A percentile compares a stretch with the other conserved stretches of the same genome.
These are phyloP conservation scores for Scedosporium minutisporum DNA, from an alignment of 2,329 filamentous ascomycete genomes.

Conservation along the genomic window DNA sequence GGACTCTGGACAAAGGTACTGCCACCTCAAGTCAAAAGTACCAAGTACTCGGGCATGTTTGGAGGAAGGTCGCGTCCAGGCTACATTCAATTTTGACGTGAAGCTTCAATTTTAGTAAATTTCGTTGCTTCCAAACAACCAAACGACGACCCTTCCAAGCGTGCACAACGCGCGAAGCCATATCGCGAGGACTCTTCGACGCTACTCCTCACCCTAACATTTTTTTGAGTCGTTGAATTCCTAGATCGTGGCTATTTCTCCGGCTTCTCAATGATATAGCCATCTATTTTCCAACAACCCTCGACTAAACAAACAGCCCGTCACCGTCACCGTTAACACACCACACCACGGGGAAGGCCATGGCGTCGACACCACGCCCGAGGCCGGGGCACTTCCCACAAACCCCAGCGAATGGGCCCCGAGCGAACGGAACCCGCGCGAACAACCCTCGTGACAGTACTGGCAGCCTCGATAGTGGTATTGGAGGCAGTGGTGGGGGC, in stretches of 20 bases:
- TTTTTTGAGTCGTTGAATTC: neutral
- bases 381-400: slow-evolving; percentile 6
- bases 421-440: neutral
- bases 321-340: neutral
- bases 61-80: neutral
- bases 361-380: slow-evolving; percentile 7
- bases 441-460: neutral
- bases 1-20: too few relatives aligned
- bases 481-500: neutral
- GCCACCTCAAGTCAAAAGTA: neutral
- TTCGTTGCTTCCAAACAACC: neutral
- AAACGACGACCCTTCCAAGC: neutral
- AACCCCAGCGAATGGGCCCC: slow-evolving; percentile 3
- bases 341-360: slow-evolving; percentile 1
- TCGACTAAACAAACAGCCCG: neutral
- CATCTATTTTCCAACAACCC: neutral
- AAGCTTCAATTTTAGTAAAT: neutral
- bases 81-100: neutral
- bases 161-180: neutral
- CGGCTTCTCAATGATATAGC: neutral
- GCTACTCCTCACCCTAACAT: neutral
- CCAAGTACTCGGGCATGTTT: neutral
- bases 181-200: neutral
- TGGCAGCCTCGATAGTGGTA: neutral
- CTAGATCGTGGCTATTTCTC: neutral